Evolutionary conservation across 2,329 filamentous ascomycete species (phyloP).

Genomic region (Xylariaceae sp.): DNA sequence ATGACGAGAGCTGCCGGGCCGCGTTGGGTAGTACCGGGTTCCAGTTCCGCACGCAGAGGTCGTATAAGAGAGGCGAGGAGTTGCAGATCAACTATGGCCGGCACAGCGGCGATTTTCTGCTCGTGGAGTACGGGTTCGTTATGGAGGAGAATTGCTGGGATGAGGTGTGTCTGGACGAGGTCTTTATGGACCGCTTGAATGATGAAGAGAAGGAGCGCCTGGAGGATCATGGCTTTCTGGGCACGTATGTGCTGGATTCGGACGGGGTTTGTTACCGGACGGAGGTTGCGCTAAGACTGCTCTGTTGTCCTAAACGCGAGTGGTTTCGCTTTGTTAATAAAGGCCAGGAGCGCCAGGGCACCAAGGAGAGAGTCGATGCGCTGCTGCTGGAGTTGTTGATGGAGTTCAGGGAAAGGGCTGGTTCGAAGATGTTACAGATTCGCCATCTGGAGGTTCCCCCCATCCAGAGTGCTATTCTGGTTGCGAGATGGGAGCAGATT

Average conservation of each 20-base stretch:
- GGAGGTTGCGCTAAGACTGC: slow-evolving; percentile 46
- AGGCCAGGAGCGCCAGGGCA: slow-evolving; percentile 41
- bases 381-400: slow-evolving; percentile 37
- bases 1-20: slow-evolving; percentile 47
- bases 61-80: slow-evolving; percentile 56
- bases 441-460: slow-evolving; percentile 26
- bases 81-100: slow-evolving; percentile 64
- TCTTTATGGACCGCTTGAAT: slow-evolving; percentile 38
- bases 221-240: slow-evolving; percentile 44
- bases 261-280: slow-evolving; percentile 50
- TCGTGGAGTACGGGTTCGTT: slow-evolving; percentile 60
- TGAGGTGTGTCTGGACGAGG: slow-evolving; percentile 44
- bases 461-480: slow-evolving; percentile 37
- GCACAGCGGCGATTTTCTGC: slow-evolving; percentile 67
- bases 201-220: slow-evolving; percentile 35
- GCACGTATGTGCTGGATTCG: slow-evolving; percentile 46
- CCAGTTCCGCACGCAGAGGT: slow-evolving; percentile 46
- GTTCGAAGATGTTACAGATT: slow-evolving; percentile 30
- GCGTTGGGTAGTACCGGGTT: slow-evolving; percentile 47
- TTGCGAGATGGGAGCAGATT: slow-evolving; percentile 41
- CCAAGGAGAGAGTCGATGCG: slow-evolving; percentile 37
- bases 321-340: slow-evolving; percentile 46
- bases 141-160: slow-evolving; percentile 46
- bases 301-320: slow-evolving; percentile 35
- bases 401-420: slow-evolving; percentile 34